phyloP scores from a whole-genome alignment of 1,284 basidiomycete species.

The Jaminaea rosea region DNA sequence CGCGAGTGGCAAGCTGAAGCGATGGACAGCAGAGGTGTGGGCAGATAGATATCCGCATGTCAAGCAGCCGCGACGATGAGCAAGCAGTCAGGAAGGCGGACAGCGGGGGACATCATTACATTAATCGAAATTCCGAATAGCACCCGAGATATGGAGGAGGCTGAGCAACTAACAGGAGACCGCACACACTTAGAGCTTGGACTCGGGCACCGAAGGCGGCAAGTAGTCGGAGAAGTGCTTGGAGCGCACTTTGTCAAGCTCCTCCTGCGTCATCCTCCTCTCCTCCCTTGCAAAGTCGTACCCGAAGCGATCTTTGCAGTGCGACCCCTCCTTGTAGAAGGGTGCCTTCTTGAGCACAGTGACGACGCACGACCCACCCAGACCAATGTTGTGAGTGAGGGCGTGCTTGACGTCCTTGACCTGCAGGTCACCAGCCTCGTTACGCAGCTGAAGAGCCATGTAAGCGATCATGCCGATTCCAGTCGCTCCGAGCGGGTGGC shows the following conservation, averaged over 20 bases:
- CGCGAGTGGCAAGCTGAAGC: no score
- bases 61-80: no score
- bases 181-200: conserved; percentile 4
- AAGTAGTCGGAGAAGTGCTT: conserved; percentile 36
- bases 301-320: conserved; percentile 30
- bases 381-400: conserved; percentile 71
- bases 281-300: conserved; percentile 34
- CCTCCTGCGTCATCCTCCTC: conserved; percentile 29
- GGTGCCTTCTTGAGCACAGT: conserved; percentile 23
- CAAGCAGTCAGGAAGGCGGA: no score
- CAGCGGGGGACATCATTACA: no score
- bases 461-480: conserved; percentile 82
- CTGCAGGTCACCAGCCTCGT: conserved; percentile 50
- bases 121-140: no score
- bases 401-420: conserved; percentile 61
- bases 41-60: no score
- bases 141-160: no score
- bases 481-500: conserved; percentile 68
- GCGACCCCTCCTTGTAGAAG: conserved; percentile 30
- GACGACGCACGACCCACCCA: conserved; percentile 53
- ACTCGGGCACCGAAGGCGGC: conserved; percentile 11
- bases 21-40: no score
- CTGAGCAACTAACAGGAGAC: no score
- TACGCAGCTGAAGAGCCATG: conserved; percentile 57
- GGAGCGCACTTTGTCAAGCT: conserved; percentile 33